Percentiles rank a stretch among this genome's conserved stretches.
These are phyloP conservation scores for Pezicula neosporulosa DNA, from an alignment of 2,329 filamentous ascomycete genomes.

Conservation along the genomic window DNA sequence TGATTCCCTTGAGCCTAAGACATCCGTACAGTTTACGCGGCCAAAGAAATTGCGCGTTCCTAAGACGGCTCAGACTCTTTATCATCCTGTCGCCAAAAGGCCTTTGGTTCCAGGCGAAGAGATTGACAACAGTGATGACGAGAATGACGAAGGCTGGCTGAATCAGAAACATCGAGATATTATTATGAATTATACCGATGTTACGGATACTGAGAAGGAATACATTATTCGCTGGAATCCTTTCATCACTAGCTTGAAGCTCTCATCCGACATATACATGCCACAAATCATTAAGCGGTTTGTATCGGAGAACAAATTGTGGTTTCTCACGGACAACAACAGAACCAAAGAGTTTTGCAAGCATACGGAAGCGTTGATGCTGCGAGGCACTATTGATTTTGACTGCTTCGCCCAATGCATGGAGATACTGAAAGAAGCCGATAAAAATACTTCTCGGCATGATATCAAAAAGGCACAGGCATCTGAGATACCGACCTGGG, in stretches of 20 bases:
- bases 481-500: background rate
- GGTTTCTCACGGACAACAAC: conserved; percentile 2
- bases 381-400: conserved; percentile 1
- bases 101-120: conserved; percentile 21
- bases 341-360: conserved; percentile 7
- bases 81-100: conserved; percentile 23
- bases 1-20: conserved; percentile 6
- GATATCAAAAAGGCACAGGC: background rate
- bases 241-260: conserved; percentile 11
- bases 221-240: conserved; percentile 26
- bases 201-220: conserved; percentile 25
- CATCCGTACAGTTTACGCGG: background rate
- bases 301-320: conserved; percentile 5
- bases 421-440: background rate
- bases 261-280: background rate
- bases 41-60: conserved; percentile 13
- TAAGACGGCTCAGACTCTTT: conserved; percentile 18
- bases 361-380: background rate
- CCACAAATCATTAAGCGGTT: conserved; percentile 1
- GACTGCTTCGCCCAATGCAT: conserved; percentile 2
- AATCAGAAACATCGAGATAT: conserved; percentile 23
- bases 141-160: conserved; percentile 27
- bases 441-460: background rate
- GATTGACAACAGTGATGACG: conserved; percentile 24
- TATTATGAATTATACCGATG: conserved; percentile 24